Evolutionary conservation across 257 asterid species (phyloP), one percentile per base, ranked within the genome.

Genomic region (Anisodus tanguticus): DNA sequence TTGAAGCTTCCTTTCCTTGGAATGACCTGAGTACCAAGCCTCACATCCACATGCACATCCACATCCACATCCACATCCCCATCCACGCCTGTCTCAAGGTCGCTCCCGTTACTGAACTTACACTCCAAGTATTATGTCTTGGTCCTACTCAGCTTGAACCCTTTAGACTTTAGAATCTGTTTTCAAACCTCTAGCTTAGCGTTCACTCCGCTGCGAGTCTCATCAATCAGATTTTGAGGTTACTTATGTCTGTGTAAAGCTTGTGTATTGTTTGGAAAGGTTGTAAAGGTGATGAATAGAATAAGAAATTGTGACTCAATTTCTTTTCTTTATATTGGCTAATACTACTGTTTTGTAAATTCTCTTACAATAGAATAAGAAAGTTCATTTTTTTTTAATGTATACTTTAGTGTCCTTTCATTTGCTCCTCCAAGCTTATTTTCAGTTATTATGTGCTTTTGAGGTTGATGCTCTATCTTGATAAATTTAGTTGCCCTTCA

Each of bases 281-380:
- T 39, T 39, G 11, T 69, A 76, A 76, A 76, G 64, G 64, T 13
- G 45, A 11, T 76, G 49, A 76, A 76, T 76, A 22, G 81, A 76
- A 49, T 76, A 76, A 76, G 64, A 26, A 49, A 74, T 2, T 41
- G 12, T 6, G 64, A 51, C 63, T 26, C 2, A 76, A 22, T 74
- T 53, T 76, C 63, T 13, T 76, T 76, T 15, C 13, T 53, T 26
- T 51, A 26, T 47, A 51, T 51, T 76, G 81, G 81, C 13, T 76
- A 51, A 26, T 51, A 13, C 47, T 76, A 7, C 26, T 13, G 63
- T 22, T 51, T 4, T 76, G 11, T 74, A 51, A 51, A 49, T 3
- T 74, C 8, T 74, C 80, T 11, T 49, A 2, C 31, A 26, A 31
- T 31, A 31, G 35, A 31, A 31, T 74, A 49, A 15, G 53, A 53